Evolutionary conservation across 2,329 filamentous ascomycete genomes (phyloP).

Genomic region (Neofusicoccum ribis): DNA sequence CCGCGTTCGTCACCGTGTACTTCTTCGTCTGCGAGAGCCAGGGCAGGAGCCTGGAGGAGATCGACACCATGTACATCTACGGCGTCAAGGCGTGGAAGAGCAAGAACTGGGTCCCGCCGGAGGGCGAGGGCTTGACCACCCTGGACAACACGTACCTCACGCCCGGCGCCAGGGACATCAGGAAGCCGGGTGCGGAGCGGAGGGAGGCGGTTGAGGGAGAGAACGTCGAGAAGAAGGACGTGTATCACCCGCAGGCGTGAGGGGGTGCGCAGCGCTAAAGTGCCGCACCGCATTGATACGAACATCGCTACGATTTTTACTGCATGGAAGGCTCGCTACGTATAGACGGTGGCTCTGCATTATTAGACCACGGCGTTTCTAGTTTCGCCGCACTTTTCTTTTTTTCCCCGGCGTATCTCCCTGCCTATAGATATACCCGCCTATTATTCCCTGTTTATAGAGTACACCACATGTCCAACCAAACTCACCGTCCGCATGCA

Average conservation of each 20-base stretch:
- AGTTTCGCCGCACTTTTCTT: too few relatives aligned
- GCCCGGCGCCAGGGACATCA: slow-evolving; percentile 35
- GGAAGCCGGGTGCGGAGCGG: slow-evolving; percentile 25
- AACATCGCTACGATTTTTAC: too few relatives aligned
- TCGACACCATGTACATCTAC: slow-evolving; percentile 60
- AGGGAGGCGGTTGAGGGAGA: not conserved
- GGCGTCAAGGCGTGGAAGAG: slow-evolving; percentile 61
- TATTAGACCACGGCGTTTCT: too few relatives aligned
- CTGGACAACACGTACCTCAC: slow-evolving; percentile 36
- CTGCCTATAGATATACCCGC: too few relatives aligned
- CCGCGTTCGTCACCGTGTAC: slow-evolving; percentile 36
- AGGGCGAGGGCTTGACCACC: slow-evolving; percentile 36
- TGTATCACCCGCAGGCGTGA: not conserved
- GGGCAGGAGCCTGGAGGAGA: slow-evolving; percentile 41
- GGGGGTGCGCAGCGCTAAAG: not conserved
- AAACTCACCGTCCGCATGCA: too few relatives aligned
- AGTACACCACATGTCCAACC: too few relatives aligned
- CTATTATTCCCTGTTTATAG: too few relatives aligned
- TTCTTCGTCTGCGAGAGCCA: slow-evolving; percentile 42
- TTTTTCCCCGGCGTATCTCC: too few relatives aligned
- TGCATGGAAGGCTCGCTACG: too few relatives aligned
- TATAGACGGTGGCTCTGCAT: too few relatives aligned
- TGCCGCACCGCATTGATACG: too few relatives aligned
- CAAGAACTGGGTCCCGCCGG: slow-evolving; percentile 49
- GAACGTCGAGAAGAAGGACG: not conserved